Percentiles rank a stretch among this genome's conserved stretches.
These are phyloP conservation scores for Trichocladium antarcticum DNA, from an alignment of 495 filamentous ascomycete species.

Conservation along the genomic window DNA sequence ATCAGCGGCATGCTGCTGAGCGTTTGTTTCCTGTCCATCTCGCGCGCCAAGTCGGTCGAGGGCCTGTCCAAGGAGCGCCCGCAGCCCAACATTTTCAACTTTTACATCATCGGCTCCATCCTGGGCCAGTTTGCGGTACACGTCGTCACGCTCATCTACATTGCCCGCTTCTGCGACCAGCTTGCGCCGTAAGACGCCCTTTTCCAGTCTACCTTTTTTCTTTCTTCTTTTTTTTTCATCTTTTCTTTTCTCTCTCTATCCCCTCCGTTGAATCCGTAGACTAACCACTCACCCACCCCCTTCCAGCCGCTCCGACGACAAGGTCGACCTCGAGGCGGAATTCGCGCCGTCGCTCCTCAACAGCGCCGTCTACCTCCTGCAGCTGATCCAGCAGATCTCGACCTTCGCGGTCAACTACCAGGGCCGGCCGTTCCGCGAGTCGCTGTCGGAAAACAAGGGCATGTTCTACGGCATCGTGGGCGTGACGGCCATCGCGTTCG, in stretches of 20 bases:
- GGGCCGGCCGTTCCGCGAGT: slow-evolving; percentile 92
- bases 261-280: no score
- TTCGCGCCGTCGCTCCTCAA: slow-evolving; percentile 92
- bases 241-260: slow-evolving; percentile 20
- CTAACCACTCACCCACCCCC: neutral
- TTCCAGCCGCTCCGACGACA: slow-evolving; percentile 49
- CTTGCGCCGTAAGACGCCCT: slow-evolving; percentile 60
- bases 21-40: slow-evolving; percentile 96
- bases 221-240: neutral
- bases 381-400: slow-evolving; percentile 97
- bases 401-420: slow-evolving; percentile 99
- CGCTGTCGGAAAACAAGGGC: slow-evolving; percentile 84
- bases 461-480: slow-evolving; percentile 96
- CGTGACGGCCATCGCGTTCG: slow-evolving; percentile 82
- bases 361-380: slow-evolving; percentile 92
- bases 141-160: slow-evolving; percentile 86
- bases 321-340: slow-evolving; percentile 87
- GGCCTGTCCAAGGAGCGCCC: slow-evolving; percentile 92
- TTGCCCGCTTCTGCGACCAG: slow-evolving; percentile 74
- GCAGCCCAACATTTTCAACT: slow-evolving; percentile 97
- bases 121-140: slow-evolving; percentile 97
- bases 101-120: slow-evolving; percentile 96
- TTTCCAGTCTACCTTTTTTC: neutral
- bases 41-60: slow-evolving; percentile 88
- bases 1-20: slow-evolving; percentile 99